Conservation (phyloP, 208 protist genomes). For the Naegleria lovaniensis region DNA sequence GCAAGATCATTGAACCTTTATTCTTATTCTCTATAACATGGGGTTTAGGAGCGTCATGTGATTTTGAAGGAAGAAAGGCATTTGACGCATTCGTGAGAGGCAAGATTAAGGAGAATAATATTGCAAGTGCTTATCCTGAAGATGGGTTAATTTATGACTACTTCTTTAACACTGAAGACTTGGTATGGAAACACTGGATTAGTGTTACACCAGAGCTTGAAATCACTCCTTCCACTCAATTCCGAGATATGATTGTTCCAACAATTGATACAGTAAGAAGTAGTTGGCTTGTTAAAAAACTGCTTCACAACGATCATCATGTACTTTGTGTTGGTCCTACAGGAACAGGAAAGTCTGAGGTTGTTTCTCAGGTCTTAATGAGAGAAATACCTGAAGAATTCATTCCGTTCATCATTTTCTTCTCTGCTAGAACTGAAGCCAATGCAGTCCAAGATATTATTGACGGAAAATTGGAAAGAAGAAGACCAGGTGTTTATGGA, state of each 20-base stretch:
- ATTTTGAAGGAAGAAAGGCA: conserved; percentile 66
- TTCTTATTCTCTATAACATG: conserved; percentile 94
- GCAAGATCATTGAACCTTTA: conserved; percentile 66
- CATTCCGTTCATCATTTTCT: conserved; percentile 88
- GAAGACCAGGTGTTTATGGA: conserved; percentile 89
- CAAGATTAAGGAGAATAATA: conserved; percentile 56
- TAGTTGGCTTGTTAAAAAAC: conserved; percentile 83
- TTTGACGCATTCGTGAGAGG: conserved; percentile 89
- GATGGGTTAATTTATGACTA: conserved; percentile 90
- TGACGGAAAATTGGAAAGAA: conserved; percentile 91
- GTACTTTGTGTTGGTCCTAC: conserved; percentile 92
- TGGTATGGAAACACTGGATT: conserved; percentile 83
- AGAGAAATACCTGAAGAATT: conserved; percentile 84
- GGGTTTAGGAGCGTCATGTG: conserved; percentile 89
- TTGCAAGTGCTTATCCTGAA: conserved; percentile 70
- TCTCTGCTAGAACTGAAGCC: conserved; percentile 92
- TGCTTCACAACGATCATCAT: conserved; percentile 76
- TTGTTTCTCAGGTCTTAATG: conserved; percentile 85
- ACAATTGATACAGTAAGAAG: conserved; percentile 92
- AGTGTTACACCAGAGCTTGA: conserved; percentile 73
- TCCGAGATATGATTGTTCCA: conserved; percentile 93
- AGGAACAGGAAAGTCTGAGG: conserved; percentile 94
- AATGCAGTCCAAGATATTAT: conserved; percentile 95
- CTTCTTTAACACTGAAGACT: conserved; percentile 72
- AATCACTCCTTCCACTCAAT: conserved; percentile 68